These are phyloP conservation scores for Aspergillus nidulans DNA, from an alignment of 495 filamentous ascomycete genomes.

Conservation along the genomic window DNA sequence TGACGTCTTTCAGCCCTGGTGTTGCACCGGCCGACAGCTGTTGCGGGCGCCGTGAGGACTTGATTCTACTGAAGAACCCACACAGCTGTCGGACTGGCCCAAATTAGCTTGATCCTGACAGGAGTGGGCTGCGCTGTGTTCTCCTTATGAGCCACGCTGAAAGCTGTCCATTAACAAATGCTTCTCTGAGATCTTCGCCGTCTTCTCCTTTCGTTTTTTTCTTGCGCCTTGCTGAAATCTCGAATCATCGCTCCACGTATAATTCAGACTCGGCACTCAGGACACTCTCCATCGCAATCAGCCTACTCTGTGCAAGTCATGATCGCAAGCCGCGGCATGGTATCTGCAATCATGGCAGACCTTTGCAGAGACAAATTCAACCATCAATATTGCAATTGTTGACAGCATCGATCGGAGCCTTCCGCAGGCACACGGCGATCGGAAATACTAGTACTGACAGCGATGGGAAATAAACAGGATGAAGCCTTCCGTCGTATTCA, in stretches of 20 bases:
- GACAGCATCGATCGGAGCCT: not conserved
- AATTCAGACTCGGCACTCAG: slow-evolving; percentile 7
- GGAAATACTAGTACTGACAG: not conserved
- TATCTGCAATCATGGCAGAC: slow-evolving; percentile 13
- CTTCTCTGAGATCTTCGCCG: not conserved
- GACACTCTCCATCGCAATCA: not conserved
- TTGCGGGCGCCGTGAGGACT: not conserved
- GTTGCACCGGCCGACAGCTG: not conserved
- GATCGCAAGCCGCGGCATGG: slow-evolving; percentile 12
- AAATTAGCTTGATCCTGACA: slow-evolving; percentile 12
- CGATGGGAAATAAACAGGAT: not conserved
- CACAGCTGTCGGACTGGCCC: slow-evolving; percentile 1
- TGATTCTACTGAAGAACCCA: not conserved
- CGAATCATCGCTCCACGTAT: slow-evolving; percentile 2
- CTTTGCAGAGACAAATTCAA: slow-evolving; percentile 5
- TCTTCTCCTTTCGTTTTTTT: slow-evolving; percentile 2
- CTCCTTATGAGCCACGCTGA: slow-evolving; percentile 9
- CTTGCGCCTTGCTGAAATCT: slow-evolving; percentile 3
- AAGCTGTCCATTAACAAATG: slow-evolving; percentile 9
- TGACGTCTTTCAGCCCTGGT: not conserved
- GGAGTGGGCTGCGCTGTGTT: slow-evolving; percentile 5
- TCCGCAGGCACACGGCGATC: not conserved
- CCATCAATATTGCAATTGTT: not conserved
- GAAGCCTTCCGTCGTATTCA: not conserved
- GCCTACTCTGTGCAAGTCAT: slow-evolving; percentile 1